These are phyloP conservation scores for Euphorbia lathyris DNA, from an alignment of 345 rosid genomes.

Conservation along the genomic window DNA sequence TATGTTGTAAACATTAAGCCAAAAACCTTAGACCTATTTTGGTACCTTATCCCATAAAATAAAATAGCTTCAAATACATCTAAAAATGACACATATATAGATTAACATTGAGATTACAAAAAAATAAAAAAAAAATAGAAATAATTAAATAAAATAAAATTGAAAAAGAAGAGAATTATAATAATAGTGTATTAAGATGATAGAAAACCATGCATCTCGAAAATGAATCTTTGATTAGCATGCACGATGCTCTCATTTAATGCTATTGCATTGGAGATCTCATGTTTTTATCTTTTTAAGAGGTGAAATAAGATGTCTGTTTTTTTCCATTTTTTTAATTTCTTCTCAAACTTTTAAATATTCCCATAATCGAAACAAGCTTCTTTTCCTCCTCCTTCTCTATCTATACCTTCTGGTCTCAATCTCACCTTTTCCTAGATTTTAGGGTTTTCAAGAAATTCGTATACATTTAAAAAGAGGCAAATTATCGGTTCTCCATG, in stretches of 20 bases:
- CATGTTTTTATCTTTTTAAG: conserved; percentile 17
- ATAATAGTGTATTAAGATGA: conserved; percentile 1
- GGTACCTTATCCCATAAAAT: too few relatives aligned
- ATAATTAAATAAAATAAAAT: too few relatives aligned
- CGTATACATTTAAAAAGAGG: too few relatives aligned
- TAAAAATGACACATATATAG: conserved; percentile 3
- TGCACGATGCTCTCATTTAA: conserved; percentile 48
- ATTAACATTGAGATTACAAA: conserved; percentile 23
- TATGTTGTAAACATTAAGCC: too few relatives aligned
- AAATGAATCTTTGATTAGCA: conserved; percentile 35
- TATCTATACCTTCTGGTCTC: conserved; percentile 3
- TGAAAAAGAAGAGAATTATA: neutral
- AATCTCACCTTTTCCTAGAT: conserved; percentile 26
- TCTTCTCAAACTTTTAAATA: conserved; percentile 14
- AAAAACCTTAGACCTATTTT: too few relatives aligned
- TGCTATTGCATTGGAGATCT: conserved; percentile 44
- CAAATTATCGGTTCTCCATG: too few relatives aligned
- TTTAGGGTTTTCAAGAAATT: conserved; percentile 28
- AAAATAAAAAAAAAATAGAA: neutral
- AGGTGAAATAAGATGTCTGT: conserved; percentile 60
- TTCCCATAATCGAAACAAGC: conserved; percentile 16
- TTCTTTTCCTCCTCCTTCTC: conserved; percentile 10
- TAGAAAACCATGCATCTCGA: conserved; percentile 42
- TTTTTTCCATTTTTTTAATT: conserved; percentile 31
- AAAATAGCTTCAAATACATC: neutral